Evolutionary conservation across 23 red algal species (phyloP), one percentile per base, ranked within the genome.

Genomic region (Porphyridium purpureum): DNA sequence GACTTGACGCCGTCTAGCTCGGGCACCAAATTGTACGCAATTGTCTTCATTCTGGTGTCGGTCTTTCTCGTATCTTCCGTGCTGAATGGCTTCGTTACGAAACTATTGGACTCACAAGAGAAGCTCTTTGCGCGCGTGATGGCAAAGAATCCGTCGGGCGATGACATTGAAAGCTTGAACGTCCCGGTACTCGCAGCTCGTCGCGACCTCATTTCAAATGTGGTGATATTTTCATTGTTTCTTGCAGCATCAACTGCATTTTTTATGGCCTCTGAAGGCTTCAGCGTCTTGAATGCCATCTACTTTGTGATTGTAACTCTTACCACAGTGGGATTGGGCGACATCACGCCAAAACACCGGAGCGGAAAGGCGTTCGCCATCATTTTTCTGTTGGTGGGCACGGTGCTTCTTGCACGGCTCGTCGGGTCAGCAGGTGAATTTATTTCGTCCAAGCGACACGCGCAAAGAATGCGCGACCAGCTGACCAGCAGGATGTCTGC

Each of bases 241-340:
- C 52, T 3, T 57, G 50, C n/a, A 20, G 40, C 15, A 26, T 51
- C 22, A 54, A 54, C 34, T 35, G 35, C 2, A 8, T 59, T 4
- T 9, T 72, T 11, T 72, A 72, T 1, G 55, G 55, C 40, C 28
- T 26, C 11, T 44, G 59, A 28, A 33, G 9, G 23, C 21, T 24
- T 60, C 5, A 17, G 19, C 9, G 28, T 35, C 24, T 15, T 81
- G 22, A 64, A 81, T 49, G 28, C 59, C 24, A 9, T 81, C 19
- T 69, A 81, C 40, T 69, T 81, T 38, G 17, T 67, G 14, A 50
- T 60, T 33, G 56, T 69, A 5, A 57, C 62, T 0, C 32, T 70
- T 52, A 81, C 64, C 24, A 81, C 75, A 7, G 64, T 70, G 23
- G 75, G 75, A 4, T 53, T 58, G 4, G 75, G 75, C 14, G 75